Percentiles rank a stretch among this genome's conserved stretches.
Conservation (phyloP, 2,329 filamentous ascomycete genomes). For the Clarireedia monteithiana region DNA sequence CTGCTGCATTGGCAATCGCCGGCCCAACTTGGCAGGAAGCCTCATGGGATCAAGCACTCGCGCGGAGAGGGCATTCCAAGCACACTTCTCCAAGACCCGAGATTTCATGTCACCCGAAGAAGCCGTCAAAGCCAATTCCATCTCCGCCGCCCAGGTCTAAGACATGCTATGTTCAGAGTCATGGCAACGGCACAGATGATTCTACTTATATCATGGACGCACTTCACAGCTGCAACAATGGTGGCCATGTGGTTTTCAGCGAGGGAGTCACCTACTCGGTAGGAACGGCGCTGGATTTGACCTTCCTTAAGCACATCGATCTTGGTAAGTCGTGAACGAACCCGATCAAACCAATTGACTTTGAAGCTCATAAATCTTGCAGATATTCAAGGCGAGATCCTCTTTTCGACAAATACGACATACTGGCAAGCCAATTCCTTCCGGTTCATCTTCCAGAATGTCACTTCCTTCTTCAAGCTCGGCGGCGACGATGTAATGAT, state of each 20-base stretch:
- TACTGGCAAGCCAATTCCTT: conserved; percentile 63
- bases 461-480: conserved; percentile 58
- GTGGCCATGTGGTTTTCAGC: conserved; percentile 49
- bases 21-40: conserved; percentile 16
- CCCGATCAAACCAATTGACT: background rate
- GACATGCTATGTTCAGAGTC: conserved; percentile 24
- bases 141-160: conserved; percentile 16
- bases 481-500: conserved; percentile 60
- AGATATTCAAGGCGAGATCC: conserved; percentile 52
- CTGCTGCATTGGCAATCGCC: conserved; percentile 19
- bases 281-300: conserved; percentile 56
- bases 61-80: conserved; percentile 10
- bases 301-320: conserved; percentile 56
- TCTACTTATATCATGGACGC: conserved; percentile 43
- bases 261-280: conserved; percentile 50
- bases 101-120: conserved; percentile 19
- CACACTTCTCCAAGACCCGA: conserved; percentile 21
- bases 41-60: conserved; percentile 11
- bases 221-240: conserved; percentile 51
- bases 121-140: conserved; percentile 14
- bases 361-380: background rate
- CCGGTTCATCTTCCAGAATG: conserved; percentile 57
- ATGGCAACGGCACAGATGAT: conserved; percentile 27
- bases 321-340: conserved; percentile 35
- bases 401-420: conserved; percentile 58